A percentile compares a stretch with the other conserved stretches of the same genome.
These are phyloP conservation scores for Umbellularia californica DNA, from an alignment of 164 flowering plant genomes.

Conservation along the genomic window DNA sequence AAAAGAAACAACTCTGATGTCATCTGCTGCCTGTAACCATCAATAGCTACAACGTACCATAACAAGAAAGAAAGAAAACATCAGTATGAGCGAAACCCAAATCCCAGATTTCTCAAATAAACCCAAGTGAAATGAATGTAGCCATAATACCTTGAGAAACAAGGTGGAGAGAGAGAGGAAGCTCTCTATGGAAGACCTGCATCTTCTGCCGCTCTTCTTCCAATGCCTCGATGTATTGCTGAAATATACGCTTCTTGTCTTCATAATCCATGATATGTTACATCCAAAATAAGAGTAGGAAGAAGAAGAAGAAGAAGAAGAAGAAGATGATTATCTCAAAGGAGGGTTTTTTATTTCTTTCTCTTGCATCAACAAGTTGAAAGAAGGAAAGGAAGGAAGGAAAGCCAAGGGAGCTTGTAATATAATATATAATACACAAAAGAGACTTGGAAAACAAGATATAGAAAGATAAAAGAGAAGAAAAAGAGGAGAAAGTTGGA, in stretches of 20 bases:
- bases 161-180: conserved; percentile 81
- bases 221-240: conserved; percentile 51
- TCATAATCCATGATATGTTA: conserved; percentile 18
- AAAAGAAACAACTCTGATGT: conserved; percentile 7
- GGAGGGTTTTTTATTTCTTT: neutral
- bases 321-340: neutral
- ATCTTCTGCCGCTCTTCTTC: conserved; percentile 73
- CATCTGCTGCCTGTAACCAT: conserved; percentile 14
- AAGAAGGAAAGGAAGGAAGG: neutral
- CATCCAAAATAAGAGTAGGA: neutral
- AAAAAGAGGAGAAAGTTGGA: neutral
- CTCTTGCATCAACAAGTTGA: neutral
- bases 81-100: neutral
- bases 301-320: conserved; percentile 31
- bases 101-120: neutral
- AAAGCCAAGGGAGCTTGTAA: conserved; percentile 5
- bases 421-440: no score
- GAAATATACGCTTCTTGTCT: conserved; percentile 35
- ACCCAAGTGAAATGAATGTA: neutral
- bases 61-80: neutral
- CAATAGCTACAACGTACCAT: conserved; percentile 8
- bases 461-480: no score
- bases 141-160: conserved; percentile 57
- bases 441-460: conserved; percentile 13
- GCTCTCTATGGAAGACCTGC: conserved; percentile 76